Conservation (phyloP, 148 eudicot genomes). For the Cornus florida region DNA sequence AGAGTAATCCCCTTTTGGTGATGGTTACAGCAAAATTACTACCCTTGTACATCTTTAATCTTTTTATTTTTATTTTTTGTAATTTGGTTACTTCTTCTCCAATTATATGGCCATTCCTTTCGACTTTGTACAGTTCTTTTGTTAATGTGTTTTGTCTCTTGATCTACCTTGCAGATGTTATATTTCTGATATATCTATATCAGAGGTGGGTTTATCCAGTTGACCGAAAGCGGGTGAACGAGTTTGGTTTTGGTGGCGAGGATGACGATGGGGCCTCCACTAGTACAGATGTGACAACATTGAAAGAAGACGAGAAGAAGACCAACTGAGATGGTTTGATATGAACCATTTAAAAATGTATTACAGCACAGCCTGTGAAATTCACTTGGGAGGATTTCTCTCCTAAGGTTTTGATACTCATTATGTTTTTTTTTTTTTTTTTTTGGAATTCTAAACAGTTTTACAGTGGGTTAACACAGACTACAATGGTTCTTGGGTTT, state of each 20-base stretch:
- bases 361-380: constrained; percentile 5
- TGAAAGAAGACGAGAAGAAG: constrained; percentile 77
- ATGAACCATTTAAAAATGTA: not conserved
- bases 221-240: constrained; percentile 88
- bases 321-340: constrained; percentile 59
- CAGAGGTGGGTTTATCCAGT: constrained; percentile 96
- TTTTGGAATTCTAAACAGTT: no score
- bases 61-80: no score
- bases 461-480: no score
- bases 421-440: not conserved
- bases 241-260: constrained; percentile 92
- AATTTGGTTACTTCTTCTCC: not conserved
- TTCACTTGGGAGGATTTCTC: not conserved
- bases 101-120: not conserved
- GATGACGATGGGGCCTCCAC: constrained; percentile 51
- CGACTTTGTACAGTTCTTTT: not conserved
- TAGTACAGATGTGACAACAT: constrained; percentile 28
- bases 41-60: not conserved
- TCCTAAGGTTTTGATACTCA: not conserved
- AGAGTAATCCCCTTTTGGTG: not conserved
- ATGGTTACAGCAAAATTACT: not conserved
- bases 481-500: no score
- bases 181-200: constrained; percentile 86
- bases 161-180: constrained; percentile 65
- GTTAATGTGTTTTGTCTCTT: not conserved